Conservation (phyloP, 2,329 filamentous ascomycete species). For the Huntiella bhutanensis region DNA sequence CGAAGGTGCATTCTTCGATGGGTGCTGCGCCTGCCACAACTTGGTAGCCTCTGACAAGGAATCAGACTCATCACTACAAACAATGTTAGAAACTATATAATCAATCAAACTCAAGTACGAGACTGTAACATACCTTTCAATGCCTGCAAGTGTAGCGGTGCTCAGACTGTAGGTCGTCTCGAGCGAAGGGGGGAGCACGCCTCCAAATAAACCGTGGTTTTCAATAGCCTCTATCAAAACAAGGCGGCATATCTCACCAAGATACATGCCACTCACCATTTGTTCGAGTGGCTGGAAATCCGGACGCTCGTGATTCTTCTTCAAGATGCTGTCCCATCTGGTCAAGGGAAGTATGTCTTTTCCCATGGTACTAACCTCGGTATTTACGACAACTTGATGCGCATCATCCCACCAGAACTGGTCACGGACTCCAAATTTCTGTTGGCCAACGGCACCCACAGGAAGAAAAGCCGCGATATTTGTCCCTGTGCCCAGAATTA, state of each 20-base stretch:
- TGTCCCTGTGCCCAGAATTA: constrained; percentile 48
- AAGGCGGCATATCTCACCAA: constrained; percentile 44
- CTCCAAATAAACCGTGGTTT: constrained; percentile 34
- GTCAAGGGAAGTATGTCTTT: constrained; percentile 38
- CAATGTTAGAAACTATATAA: background rate
- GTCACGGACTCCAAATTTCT: constrained; percentile 39
- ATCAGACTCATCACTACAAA: constrained; percentile 2
- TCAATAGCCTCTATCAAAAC: constrained; percentile 39
- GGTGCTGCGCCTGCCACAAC: constrained; percentile 17
- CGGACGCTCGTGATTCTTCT: constrained; percentile 32
- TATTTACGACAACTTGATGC: constrained; percentile 46
- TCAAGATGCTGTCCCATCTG: constrained; percentile 38
- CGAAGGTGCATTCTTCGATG: constrained; percentile 20
- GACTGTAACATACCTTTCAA: constrained; percentile 31
- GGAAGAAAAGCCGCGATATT: constrained; percentile 49
- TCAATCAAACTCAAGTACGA: background rate
- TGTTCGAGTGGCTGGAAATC: constrained; percentile 45
- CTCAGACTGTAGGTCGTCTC: constrained; percentile 35
- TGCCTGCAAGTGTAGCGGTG: constrained; percentile 38
- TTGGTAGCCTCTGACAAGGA: background rate
- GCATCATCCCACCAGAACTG: constrained; percentile 36
- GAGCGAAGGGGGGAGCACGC: constrained; percentile 35
- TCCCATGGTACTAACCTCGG: constrained; percentile 49
- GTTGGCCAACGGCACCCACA: constrained; percentile 31
- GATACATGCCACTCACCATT: constrained; percentile 44